Conservation (phyloP, 768 basidiomycete genomes). For the Pleurotus pulmonarius region DNA sequence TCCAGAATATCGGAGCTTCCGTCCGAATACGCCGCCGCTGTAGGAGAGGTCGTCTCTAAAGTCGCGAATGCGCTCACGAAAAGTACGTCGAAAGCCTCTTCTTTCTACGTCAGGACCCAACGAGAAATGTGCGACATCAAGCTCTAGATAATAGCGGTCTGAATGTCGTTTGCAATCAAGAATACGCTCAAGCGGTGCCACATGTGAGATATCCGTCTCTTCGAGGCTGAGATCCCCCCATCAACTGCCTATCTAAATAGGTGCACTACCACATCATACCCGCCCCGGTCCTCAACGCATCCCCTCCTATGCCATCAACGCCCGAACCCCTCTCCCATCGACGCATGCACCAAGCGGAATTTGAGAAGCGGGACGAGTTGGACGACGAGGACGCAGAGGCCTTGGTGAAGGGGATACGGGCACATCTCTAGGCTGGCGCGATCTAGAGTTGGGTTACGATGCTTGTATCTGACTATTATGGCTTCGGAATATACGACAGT, state of each 20-base stretch:
- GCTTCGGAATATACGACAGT: constrained; percentile 40
- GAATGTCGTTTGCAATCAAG: constrained; percentile 78
- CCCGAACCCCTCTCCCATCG: constrained; percentile 31
- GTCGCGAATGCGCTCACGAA: constrained; percentile 60
- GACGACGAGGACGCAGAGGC: constrained; percentile 52
- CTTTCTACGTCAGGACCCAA: neutral
- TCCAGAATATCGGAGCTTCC: constrained; percentile 65
- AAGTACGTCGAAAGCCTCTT: constrained; percentile 33
- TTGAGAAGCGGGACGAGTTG: constrained; percentile 52
- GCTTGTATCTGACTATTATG: constrained; percentile 20
- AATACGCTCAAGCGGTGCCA: constrained; percentile 78
- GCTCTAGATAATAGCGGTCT: constrained; percentile 63
- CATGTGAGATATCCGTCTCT: constrained; percentile 42
- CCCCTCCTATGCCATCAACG: constrained; percentile 10
- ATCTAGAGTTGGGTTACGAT: neutral
- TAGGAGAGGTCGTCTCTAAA: constrained; percentile 55
- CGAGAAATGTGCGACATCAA: constrained; percentile 16
- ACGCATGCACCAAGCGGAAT: constrained; percentile 62
- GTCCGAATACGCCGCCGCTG: constrained; percentile 50
- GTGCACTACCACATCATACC: constrained; percentile 79
- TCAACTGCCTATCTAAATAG: constrained; percentile 25
- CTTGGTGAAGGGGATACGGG: constrained; percentile 42
- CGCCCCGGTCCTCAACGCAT: constrained; percentile 45
- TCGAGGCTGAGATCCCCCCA: too few species aligned
- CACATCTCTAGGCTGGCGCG: constrained; percentile 25